A percentile compares a stretch with the other conserved stretches of the same genome.
phyloP scores from a whole-genome alignment of 2,329 filamentous ascomycete genomes.

The Fusarium mexicanum region DNA sequence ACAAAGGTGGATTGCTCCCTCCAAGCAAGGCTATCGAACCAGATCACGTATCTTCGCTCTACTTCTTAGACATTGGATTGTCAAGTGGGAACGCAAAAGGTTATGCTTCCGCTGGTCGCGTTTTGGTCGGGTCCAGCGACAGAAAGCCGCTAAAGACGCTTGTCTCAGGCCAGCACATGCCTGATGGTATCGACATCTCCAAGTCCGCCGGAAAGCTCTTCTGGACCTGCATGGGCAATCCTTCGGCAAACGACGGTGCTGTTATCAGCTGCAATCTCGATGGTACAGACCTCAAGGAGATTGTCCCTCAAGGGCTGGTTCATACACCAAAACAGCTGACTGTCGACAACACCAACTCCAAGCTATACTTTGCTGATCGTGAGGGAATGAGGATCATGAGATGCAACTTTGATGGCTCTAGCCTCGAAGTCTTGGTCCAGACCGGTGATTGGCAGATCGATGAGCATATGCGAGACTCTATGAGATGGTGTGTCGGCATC shows the following conservation, averaged over 20 bases:
- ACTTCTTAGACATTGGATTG: neutral
- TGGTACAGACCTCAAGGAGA: neutral
- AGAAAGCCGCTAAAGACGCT: neutral
- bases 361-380: neutral
- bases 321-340: conserved; percentile 7
- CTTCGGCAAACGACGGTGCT: neutral
- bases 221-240: conserved; percentile 1
- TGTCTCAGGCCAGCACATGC: neutral
- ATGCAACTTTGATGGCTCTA: neutral
- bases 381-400: conserved; percentile 4
- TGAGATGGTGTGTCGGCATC: neutral
- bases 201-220: neutral
- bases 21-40: fast-evolving
- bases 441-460: neutral
- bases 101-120: neutral
- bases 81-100: fast-evolving
- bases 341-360: neutral
- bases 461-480: neutral
- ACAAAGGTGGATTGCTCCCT: conserved; percentile 2
- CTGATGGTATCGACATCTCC: conserved; percentile 1
- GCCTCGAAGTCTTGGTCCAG: neutral
- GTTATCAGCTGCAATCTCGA: neutral
- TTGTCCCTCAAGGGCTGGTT: neutral
- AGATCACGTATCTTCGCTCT: fast-evolving
- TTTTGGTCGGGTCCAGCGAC: neutral